Base-by-base conservation (phyloP, 1,284 basidiomycete genomes). In the Coniferiporia weirii region DNA sequence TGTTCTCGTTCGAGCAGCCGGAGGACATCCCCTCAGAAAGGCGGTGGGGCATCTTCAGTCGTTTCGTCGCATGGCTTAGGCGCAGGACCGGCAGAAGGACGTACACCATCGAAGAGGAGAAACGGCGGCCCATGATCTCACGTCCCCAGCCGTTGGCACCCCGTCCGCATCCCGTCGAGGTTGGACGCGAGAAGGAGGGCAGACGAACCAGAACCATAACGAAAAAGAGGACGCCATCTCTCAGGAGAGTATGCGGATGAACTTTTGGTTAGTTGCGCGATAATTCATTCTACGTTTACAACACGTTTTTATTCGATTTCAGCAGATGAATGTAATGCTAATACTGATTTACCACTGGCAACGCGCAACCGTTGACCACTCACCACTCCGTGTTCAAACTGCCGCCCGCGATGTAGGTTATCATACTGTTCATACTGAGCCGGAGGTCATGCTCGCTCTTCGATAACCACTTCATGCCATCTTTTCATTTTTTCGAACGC, bases 1-100 rank as follows among this genome's bases (percentile, higher is more conserved):
- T 61, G 60, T 61, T 61, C 44, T 61, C 60, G 5, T 61, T 61
- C 45, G 60, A 61, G 34, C 56, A 58, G 13, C 60, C 60, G 7
- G 60, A 57, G 27, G 48, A 53, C 45, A 61, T 61, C 8, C 60
- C 60, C 5, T 58, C 56, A 19, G 60, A 54, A 46, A 38, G 51
- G 22, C 54, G 56, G 19, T 61, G 60, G 60, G 56, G 60, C n/a
- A 4, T 58, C 10, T 35, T 61, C 19, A 61, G 60, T 27, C 56
- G 56, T 2, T 58, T 61, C 27, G 38, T 61, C 45, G 60, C 60
- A 15, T 61, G 60, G 60, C 43, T 61, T 15, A 49, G 60, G 27
- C 56, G 56, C 15, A 44, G 35, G 15, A 57, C 52, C 7, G 60
- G 60, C 4, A 38, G 49, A 32, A 15, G 56, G 38, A 52, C 19